A percentile compares a stretch with the other conserved stretches of the same genome.
phyloP scores from a whole-genome alignment of 768 basidiomycete species.

The Suillus alpinus region DNA sequence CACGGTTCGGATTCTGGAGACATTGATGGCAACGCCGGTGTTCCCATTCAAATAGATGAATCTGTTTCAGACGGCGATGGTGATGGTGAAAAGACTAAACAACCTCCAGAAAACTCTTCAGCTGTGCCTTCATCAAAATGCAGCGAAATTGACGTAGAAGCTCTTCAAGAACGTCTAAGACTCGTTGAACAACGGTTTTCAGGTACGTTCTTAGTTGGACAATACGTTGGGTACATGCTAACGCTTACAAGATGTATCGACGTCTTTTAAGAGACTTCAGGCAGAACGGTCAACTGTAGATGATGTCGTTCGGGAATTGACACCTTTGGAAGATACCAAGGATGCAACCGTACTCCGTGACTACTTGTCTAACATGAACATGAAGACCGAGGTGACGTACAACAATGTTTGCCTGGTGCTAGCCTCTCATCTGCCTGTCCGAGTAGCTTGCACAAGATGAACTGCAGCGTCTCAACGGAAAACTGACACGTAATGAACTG shows the following conservation, averaged over 20 bases:
- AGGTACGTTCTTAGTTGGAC: slow-evolving; percentile 39
- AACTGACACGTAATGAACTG: slow-evolving; percentile 62
- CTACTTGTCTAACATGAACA: slow-evolving; percentile 62
- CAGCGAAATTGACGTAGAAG: slow-evolving; percentile 43
- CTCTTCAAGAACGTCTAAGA: slow-evolving; percentile 61
- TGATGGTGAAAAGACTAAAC: background rate
- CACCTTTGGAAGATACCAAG: slow-evolving; percentile 63
- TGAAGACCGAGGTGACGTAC: slow-evolving; percentile 67
- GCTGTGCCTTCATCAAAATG: background rate
- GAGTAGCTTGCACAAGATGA: slow-evolving; percentile 71
- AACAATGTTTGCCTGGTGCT: background rate
- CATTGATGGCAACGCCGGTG: too few relatives aligned
- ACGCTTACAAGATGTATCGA: slow-evolving; percentile 62
- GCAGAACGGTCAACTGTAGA: slow-evolving; percentile 71
- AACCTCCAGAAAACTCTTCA: background rate
- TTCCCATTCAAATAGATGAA: background rate
- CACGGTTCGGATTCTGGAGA: background rate
- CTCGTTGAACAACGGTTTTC: slow-evolving; percentile 76
- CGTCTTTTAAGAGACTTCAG: slow-evolving; percentile 73
- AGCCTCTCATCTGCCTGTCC: background rate
- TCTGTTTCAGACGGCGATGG: background rate
- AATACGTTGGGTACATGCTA: slow-evolving; percentile 5
- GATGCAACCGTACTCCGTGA: slow-evolving; percentile 70
- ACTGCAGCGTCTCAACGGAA: slow-evolving; percentile 67
- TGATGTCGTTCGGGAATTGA: slow-evolving; percentile 62